These are phyloP conservation scores for Trypanosoma cruzi DNA, from an alignment of 208 protist genomes.

Conservation along the genomic window DNA sequence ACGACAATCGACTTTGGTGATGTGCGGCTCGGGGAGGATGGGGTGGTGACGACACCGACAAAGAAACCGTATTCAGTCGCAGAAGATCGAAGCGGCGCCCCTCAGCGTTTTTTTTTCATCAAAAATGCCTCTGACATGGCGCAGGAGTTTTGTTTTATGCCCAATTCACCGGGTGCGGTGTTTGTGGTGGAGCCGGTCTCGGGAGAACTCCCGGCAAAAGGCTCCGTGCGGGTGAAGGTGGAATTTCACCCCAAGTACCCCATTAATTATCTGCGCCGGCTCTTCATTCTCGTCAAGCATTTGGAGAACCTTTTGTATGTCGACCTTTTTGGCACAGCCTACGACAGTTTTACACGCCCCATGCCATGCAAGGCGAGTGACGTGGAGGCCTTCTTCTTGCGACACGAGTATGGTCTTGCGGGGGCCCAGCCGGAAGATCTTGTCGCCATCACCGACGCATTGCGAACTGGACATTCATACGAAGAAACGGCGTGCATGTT, in stretches of 20 bases:
- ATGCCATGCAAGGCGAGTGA: constrained; percentile 52
- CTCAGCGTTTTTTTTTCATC: constrained; percentile 22
- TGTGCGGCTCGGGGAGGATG: constrained; percentile 52
- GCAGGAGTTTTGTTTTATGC: constrained; percentile 50
- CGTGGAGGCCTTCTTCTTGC: constrained; percentile 63
- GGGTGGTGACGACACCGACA: neutral
- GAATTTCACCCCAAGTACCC: constrained; percentile 71
- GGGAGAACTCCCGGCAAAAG: constrained; percentile 56
- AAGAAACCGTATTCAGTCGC: constrained; percentile 32
- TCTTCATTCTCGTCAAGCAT: constrained; percentile 69
- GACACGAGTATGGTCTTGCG: constrained; percentile 57
- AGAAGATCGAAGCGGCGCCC: neutral
- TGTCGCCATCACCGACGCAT: constrained; percentile 38
- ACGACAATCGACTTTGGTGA: constrained; percentile 83
- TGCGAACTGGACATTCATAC: constrained; percentile 17
- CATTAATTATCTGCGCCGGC: constrained; percentile 87
- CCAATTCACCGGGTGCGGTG: constrained; percentile 48
- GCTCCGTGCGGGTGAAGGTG: constrained; percentile 52
- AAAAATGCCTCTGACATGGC: constrained; percentile 51
- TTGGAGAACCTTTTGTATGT: constrained; percentile 53
- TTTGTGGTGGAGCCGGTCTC: constrained; percentile 59
- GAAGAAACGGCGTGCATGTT: constrained; percentile 28
- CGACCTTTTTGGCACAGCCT: constrained; percentile 88
- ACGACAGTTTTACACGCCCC: constrained; percentile 61
- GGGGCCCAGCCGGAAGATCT: constrained; percentile 65